A percentile compares a stretch with the other conserved stretches of the same genome.
Evolutionary conservation across 2,329 filamentous ascomycete genomes (phyloP).

Genomic region (Calycina marina): DNA sequence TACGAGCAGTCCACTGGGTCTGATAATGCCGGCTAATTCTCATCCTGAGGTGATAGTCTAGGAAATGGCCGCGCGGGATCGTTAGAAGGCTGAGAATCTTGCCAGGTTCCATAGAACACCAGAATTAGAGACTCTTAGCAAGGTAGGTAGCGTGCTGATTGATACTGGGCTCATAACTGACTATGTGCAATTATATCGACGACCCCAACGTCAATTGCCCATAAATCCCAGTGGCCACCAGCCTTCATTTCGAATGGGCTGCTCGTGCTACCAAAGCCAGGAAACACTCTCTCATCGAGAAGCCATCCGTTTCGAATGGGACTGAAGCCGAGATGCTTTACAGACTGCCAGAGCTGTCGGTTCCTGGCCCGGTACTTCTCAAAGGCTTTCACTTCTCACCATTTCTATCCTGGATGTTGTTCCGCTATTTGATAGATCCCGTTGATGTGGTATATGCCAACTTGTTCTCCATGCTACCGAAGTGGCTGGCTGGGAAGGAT

Average conservation of each 20-base stretch:
- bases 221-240: not conserved
- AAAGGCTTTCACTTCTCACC: slow-evolving; percentile 1
- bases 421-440: no score
- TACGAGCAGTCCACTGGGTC: not conserved
- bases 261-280: slow-evolving; percentile 6
- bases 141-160: no score
- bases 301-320: slow-evolving; percentile 5
- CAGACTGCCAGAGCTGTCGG: not conserved
- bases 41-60: slow-evolving; percentile 1
- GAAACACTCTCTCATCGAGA: slow-evolving; percentile 10
- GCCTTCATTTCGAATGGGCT: slow-evolving; percentile 5
- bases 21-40: slow-evolving; percentile 1
- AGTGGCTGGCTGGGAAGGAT: no score
- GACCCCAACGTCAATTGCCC: not conserved
- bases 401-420: no score
- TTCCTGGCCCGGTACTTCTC: no score
- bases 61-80: not conserved
- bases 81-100: not conserved
- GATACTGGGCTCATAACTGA: slow-evolving; percentile 5
- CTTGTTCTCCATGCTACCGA: no score
- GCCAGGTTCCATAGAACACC: slow-evolving; percentile 4
- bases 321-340: not conserved
- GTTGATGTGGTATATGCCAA: no score
- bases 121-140: no score
- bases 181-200: not conserved